These are phyloP conservation scores for Meyerozyma athensensis DNA, from an alignment of 1,139 yeast genomes.

Conservation along the genomic window DNA sequence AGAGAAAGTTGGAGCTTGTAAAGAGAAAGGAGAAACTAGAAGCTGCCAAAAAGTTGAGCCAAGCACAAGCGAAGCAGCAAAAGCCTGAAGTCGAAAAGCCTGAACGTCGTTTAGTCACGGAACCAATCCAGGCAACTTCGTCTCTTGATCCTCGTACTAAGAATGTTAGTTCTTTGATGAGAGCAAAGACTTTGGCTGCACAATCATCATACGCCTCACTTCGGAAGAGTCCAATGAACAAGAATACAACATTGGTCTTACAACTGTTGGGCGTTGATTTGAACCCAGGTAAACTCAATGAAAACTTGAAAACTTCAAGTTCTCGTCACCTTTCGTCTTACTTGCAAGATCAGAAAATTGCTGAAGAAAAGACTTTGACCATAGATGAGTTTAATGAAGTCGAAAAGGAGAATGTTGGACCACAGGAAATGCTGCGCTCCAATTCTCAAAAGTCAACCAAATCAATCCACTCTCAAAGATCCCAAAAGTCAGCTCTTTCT, in stretches of 20 bases:
- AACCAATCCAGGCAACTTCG: conserved; percentile 18
- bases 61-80: conserved; percentile 9
- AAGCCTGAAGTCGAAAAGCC: conserved; percentile 8
- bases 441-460: neutral
- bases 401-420: conserved; percentile 8
- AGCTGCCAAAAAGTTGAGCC: neutral
- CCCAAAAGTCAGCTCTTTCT: neutral
- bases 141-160: conserved; percentile 36
- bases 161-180: conserved; percentile 24
- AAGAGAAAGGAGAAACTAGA: conserved; percentile 7
- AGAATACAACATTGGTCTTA: conserved; percentile 36
- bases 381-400: conserved; percentile 15
- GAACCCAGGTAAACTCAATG: conserved; percentile 19
- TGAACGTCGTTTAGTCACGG: conserved; percentile 17
- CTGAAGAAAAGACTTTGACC: conserved; percentile 19
- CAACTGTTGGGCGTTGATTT: conserved; percentile 43
- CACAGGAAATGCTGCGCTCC: neutral
- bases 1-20: neutral
- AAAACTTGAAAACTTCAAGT: conserved; percentile 39
- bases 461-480: neutral
- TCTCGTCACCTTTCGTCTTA: conserved; percentile 39
- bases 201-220: conserved; percentile 24
- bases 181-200: conserved; percentile 36
- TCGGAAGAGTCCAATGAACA: conserved; percentile 17
- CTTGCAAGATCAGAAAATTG: conserved; percentile 13